Evolutionary conservation across 1,139 yeast species (phyloP).

Genomic region (Debaryomyces nepalensis): DNA sequence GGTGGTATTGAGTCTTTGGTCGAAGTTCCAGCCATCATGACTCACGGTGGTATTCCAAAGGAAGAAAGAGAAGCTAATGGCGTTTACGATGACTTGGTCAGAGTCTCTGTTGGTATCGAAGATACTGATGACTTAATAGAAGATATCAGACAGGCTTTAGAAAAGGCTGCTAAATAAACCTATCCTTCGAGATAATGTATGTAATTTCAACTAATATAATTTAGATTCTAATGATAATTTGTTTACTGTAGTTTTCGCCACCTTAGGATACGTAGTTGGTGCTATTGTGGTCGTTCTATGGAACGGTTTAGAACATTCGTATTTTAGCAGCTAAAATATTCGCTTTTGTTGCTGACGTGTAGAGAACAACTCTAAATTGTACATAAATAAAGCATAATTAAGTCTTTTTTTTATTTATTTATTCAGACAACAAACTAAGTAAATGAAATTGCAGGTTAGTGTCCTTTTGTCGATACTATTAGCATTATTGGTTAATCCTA

Average conservation of each 20-base stretch:
- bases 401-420: not conserved
- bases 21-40: conserved; percentile 92
- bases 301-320: conserved; percentile 3
- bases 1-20: conserved; percentile 89
- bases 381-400: not conserved
- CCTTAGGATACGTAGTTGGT: not conserved
- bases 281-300: not conserved
- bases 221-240: not conserved
- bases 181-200: conserved; percentile 3
- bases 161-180: conserved; percentile 24
- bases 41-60: conserved; percentile 89
- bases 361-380: conserved; percentile 4
- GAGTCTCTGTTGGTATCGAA: conserved; percentile 88
- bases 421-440: not conserved
- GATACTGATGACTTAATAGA: conserved; percentile 75
- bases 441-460: conserved; percentile 8
- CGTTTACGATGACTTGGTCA: conserved; percentile 79
- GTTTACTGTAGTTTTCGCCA: not conserved
- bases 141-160: conserved; percentile 76
- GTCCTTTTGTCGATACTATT: conserved; percentile 1
- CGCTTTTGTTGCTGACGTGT: conserved; percentile 12
- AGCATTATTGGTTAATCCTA: conserved; percentile 5
- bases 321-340: conserved; percentile 8
- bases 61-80: conserved; percentile 81
- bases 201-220: not conserved